Percentiles rank a stretch among this genome's conserved stretches.
phyloP scores from a whole-genome alignment of 1,284 basidiomycete genomes.

The Ganoderma boninense region DNA sequence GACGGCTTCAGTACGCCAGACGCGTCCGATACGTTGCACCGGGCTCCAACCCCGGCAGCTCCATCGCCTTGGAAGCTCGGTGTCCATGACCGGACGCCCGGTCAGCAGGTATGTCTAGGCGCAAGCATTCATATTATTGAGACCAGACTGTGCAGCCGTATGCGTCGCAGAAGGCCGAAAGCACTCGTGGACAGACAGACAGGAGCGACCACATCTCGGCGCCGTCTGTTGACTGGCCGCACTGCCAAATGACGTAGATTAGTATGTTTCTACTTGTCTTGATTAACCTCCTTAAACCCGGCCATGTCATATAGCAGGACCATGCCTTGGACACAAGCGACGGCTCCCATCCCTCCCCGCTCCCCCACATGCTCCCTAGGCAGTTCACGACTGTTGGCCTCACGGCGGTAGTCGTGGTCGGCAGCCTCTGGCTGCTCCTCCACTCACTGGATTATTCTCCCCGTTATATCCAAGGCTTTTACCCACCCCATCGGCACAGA shows the following conservation, averaged over 20 bases:
- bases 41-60: neutral
- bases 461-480: neutral
- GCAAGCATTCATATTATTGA: neutral
- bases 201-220: neutral
- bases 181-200: neutral
- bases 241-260: neutral
- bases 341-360: slow-evolving; percentile 6
- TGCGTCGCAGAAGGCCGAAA: neutral
- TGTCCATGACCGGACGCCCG: neutral
- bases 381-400: slow-evolving; percentile 18
- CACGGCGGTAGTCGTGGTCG: slow-evolving; percentile 15
- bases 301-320: neutral
- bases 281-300: slow-evolving; percentile 1
- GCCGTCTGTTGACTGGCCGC: neutral
- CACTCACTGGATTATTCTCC: slow-evolving; percentile 7
- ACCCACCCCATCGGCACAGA: slow-evolving; percentile 5
- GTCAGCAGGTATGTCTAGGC: neutral
- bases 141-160: neutral
- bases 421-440: slow-evolving; percentile 22
- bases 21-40: neutral
- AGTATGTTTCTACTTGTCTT: neutral
- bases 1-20: neutral
- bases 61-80: neutral
- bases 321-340: neutral
- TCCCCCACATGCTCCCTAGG: slow-evolving; percentile 14